Evolutionary conservation across 306 rosid species (phyloP).

Genomic region (Quercus parvula): DNA sequence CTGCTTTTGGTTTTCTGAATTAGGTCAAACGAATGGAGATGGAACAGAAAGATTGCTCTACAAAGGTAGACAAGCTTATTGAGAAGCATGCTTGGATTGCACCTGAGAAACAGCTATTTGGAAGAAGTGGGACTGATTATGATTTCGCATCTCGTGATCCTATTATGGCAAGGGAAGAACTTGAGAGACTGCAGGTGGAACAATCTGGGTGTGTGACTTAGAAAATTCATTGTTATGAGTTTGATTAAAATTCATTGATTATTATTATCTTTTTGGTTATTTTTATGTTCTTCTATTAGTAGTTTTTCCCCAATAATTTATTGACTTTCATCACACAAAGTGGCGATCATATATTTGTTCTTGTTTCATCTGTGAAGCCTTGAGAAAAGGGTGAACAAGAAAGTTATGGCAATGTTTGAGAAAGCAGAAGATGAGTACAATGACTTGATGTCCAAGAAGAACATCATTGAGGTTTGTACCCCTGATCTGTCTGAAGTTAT

Average conservation of each 20-base stretch:
- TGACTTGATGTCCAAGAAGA: constrained; percentile 88
- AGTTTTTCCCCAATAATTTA: not conserved
- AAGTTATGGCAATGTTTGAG: constrained; percentile 99
- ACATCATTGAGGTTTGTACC: constrained; percentile 82
- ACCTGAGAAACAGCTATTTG: constrained; percentile 84
- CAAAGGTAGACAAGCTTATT: constrained; percentile 73
- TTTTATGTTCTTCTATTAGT: not conserved
- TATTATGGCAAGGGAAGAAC: constrained; percentile 62
- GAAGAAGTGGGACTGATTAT: constrained; percentile 88
- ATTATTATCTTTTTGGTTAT: not conserved
- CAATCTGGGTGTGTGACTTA: constrained; percentile 73
- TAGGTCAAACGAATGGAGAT: constrained; percentile 82
- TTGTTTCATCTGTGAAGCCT: constrained; percentile 58
- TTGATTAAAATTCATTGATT: not conserved
- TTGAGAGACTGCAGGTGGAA: constrained; percentile 73
- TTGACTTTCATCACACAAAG: constrained; percentile 14
- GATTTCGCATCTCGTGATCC: constrained; percentile 78
- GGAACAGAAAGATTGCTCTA: constrained; percentile 86
- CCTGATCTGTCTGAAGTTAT: constrained; percentile 12
- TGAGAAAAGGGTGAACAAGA: constrained; percentile 98
- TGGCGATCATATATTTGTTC: constrained; percentile 13
- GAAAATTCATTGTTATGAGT: not conserved
- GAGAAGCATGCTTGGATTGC: constrained; percentile 95
- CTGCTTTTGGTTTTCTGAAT: constrained; percentile 16
- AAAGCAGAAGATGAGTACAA: constrained; percentile 99